Conservation (phyloP, 2,329 filamentous ascomycete genomes). For the Leptographium galeiforme region DNA sequence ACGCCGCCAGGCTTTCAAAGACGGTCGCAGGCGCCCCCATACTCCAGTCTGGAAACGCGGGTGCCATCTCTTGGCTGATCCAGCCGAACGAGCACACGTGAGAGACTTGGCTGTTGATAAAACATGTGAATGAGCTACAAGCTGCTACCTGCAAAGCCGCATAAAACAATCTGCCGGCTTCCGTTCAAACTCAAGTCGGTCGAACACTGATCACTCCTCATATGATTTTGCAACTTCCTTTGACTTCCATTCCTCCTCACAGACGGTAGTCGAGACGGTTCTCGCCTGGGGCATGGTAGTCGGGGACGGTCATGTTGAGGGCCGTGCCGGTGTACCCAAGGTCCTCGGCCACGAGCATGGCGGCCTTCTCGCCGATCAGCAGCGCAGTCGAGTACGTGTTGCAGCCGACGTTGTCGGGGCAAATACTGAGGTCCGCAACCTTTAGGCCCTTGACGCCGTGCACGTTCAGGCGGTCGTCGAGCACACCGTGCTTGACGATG, state of each 20-base stretch:
- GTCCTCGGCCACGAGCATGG: conserved; percentile 57
- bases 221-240: no score
- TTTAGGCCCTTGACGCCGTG: conserved; percentile 66
- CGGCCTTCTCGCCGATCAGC: conserved; percentile 63
- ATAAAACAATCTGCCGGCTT: no score
- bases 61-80: no score
- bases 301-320: conserved; percentile 63
- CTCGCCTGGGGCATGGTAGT: conserved; percentile 45
- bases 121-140: no score
- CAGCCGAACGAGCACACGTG: no score
- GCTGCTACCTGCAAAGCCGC: no score
- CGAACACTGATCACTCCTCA: no score
- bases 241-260: conserved; percentile 10
- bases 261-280: conserved; percentile 25
- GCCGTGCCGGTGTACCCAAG: conserved; percentile 59
- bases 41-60: no score
- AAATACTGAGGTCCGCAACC: conserved; percentile 64
- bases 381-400: conserved; percentile 58
- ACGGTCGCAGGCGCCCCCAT: no score
- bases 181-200: no score
- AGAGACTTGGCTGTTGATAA: no score
- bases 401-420: conserved; percentile 65
- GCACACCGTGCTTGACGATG: conserved; percentile 66
- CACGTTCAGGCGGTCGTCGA: conserved; percentile 66
- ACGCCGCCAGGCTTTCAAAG: no score